Evolutionary conservation across 2,329 filamentous ascomycete species (phyloP).

Genomic region (Aspergillus fumigatiaffinis): DNA sequence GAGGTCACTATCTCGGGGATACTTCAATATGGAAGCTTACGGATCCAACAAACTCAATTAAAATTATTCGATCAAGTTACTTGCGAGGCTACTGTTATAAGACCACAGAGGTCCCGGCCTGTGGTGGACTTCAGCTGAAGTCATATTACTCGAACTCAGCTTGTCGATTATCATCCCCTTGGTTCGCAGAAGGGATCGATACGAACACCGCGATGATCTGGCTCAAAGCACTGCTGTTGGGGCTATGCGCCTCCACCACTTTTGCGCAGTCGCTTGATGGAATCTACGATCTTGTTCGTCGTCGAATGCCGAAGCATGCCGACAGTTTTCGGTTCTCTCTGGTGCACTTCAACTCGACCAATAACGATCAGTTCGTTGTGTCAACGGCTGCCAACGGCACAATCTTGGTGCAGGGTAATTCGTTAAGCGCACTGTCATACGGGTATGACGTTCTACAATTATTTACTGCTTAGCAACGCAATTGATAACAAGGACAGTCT

Average conservation of each 20-base stretch:
- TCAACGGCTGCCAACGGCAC: constrained; percentile 19
- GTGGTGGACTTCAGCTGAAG: no score
- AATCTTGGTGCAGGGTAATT: constrained; percentile 31
- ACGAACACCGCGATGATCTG: not conserved
- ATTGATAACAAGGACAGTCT: constrained; percentile 24
- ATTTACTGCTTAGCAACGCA: not conserved
- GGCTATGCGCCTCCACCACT: constrained; percentile 4
- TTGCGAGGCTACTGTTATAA: not conserved
- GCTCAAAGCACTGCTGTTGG: constrained; percentile 2
- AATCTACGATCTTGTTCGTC: constrained; percentile 21
- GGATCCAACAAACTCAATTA: not conserved
- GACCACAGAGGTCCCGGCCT: not conserved
- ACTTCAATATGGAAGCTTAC: not conserved
- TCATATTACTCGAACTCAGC: not conserved
- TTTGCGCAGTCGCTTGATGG: constrained; percentile 17
- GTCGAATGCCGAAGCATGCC: constrained; percentile 21
- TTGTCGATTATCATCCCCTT: not conserved
- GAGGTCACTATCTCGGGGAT: not conserved
- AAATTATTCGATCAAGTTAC: not conserved
- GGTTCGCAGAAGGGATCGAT: not conserved
- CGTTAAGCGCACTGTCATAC: constrained; percentile 31
- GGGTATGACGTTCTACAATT: constrained; percentile 21
- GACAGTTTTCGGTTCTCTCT: constrained; percentile 19
- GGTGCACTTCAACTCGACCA: constrained; percentile 2
- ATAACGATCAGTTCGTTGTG: constrained; percentile 20